A percentile compares a stretch with the other conserved stretches of the same genome.
Evolutionary conservation across 106 monocot species (phyloP).

Genomic region (Alisma plantagoaquatica): DNA sequence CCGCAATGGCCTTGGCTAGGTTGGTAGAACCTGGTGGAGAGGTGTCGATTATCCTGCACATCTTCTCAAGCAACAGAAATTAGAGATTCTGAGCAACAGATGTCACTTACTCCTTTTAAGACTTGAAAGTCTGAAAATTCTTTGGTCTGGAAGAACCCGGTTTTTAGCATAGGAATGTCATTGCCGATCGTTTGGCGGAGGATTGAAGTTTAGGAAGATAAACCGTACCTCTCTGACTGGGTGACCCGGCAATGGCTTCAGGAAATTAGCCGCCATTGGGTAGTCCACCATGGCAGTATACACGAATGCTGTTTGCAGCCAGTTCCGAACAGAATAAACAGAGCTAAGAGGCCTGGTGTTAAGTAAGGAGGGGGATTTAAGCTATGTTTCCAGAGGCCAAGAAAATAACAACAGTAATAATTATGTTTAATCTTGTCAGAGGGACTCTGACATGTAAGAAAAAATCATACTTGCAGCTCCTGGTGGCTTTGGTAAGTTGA

Average conservation of each 20-base stretch:
- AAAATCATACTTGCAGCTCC: slow-evolving; percentile 55
- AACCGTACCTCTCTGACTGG: slow-evolving; percentile 67
- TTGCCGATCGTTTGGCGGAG: too few relatives aligned
- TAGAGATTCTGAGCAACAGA: too few relatives aligned
- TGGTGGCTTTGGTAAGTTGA: slow-evolving; percentile 52
- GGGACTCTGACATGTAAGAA: too few relatives aligned
- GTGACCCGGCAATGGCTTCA: slow-evolving; percentile 59
- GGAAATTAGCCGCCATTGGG: slow-evolving; percentile 64
- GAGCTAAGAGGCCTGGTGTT: slow-evolving; percentile 42
- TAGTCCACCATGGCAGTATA: slow-evolving; percentile 94
- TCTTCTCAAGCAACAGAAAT: slow-evolving; percentile 19
- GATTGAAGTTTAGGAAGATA: neutral
- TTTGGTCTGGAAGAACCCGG: too few relatives aligned
- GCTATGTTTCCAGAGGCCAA: too few relatives aligned
- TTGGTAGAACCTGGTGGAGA: slow-evolving; percentile 30
- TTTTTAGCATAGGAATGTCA: too few relatives aligned
- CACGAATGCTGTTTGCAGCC: slow-evolving; percentile 65
- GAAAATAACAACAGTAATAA: too few relatives aligned
- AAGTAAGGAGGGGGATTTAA: too few relatives aligned
- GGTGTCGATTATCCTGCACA: slow-evolving; percentile 81
- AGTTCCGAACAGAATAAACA: slow-evolving; percentile 40
- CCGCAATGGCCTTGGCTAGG: slow-evolving; percentile 53
- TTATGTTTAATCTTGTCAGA: too few relatives aligned
- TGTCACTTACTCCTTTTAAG: neutral
- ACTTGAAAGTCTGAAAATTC: too few relatives aligned